Percentiles rank a stretch among this genome's conserved stretches.
Evolutionary conservation across 345 rosid genomes (phyloP).

Genomic region (Nephelium lappaceum): DNA sequence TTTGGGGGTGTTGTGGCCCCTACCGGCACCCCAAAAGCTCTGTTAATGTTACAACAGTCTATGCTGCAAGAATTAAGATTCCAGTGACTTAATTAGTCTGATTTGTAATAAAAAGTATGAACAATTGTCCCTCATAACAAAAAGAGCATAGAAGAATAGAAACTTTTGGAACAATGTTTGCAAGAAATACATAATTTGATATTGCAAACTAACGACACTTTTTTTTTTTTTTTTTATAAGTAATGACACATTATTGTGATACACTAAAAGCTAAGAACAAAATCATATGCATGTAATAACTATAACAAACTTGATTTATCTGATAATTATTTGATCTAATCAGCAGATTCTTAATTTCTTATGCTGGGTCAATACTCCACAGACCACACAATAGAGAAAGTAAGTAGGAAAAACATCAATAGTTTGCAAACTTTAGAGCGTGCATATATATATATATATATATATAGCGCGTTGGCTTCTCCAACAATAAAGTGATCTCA

Average conservation of each 20-base stretch:
- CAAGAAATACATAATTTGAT: not conserved
- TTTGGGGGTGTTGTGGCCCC: no score
- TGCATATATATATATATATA: not conserved
- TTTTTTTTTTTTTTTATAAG: no score
- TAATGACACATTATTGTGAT: not conserved
- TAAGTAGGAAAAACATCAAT: not conserved
- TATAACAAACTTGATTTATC: no score
- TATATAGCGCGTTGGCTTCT: not conserved
- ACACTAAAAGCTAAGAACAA: not conserved
- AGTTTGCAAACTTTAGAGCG: not conserved
- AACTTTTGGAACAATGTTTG: not conserved
- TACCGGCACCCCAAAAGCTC: no score
- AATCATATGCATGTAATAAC: not conserved
- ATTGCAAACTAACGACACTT: not conserved
- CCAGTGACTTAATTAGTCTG: no score
- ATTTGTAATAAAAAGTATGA: no score
- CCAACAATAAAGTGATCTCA: constrained; percentile 3
- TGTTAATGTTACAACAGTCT: no score
- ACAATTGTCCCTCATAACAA: no score
- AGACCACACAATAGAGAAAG: no score
- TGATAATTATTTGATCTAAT: no score
- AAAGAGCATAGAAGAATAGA: no score
- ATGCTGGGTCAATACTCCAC: not conserved
- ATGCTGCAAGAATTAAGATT: no score
- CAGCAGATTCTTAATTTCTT: not conserved